Base-by-base conservation (phyloP, 208 protist genomes). In the Leishmania gerbilli region DNA sequence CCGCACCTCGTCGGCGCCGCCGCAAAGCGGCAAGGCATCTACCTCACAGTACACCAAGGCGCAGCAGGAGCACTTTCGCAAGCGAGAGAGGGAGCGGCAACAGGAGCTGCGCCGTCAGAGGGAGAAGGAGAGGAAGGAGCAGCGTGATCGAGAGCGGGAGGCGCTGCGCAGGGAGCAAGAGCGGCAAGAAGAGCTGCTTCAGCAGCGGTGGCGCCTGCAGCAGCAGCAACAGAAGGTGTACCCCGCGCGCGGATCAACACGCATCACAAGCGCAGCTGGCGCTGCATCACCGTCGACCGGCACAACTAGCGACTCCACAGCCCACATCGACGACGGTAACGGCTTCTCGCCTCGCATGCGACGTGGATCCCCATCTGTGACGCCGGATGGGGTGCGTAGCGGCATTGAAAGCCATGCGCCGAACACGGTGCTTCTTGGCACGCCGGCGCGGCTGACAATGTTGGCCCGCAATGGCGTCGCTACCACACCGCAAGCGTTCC, bases 1-100 rank as follows among this genome's bases (percentile, higher is more conserved):
- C 31, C 79, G 78, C 58, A 74, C 62, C 55, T 65, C 56, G 49
- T 84, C 55, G 21, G 79, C 65, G 49, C 51, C 74, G 31, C 76
- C 81, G n/a, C 31, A 56, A n/a, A 60, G 74, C 2, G 74, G 53
- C 24, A 21, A 60, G 69, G 58, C 19, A 65, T 49, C 71, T 31
- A 68, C 65, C 19, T 89, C 87, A 53, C 81, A 86, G 74, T 95
- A 95, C 84, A 93, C 87, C 31, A 89, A 92, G 65, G 93, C 87
- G 64, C 91, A 95, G 82, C 84, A 91, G 74, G 90, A 92, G 62
- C 83, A 91, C 31, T 95, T 93, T 80, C 87, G 84, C 49, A 84
- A 83, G 42, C 88, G 86, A 5, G 93, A 96, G 84, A 82, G 82
- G 74, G 93, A 92, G 86, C 91, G 89, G 24, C 87, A 94, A 76